Evolutionary conservation across 1,284 basidiomycete species (phyloP).

Genomic region (Irpex sp.): DNA sequence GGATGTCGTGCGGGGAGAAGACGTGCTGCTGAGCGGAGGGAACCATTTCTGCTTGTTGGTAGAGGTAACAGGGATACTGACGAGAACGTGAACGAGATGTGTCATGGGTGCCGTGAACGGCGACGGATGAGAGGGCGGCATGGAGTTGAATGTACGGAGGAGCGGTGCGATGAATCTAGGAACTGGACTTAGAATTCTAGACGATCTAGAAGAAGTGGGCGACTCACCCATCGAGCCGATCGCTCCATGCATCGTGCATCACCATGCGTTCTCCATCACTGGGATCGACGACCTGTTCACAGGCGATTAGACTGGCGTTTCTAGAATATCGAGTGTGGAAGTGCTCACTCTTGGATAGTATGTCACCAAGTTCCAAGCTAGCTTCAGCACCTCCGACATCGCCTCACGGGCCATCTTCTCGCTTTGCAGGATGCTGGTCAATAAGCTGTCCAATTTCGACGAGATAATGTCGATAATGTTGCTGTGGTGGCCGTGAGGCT

Average conservation of each 20-base stretch:
- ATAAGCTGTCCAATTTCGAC: constrained; percentile 51
- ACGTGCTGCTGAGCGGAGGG: constrained; percentile 20
- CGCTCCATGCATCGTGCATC: constrained; percentile 65
- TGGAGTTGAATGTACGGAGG: constrained; percentile 56
- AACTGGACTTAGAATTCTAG: neutral
- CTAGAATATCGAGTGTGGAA: neutral
- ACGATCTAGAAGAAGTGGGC: neutral
- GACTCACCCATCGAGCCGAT: constrained; percentile 63
- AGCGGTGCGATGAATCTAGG: constrained; percentile 57
- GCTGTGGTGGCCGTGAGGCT: constrained; percentile 40
- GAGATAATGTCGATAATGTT: constrained; percentile 59
- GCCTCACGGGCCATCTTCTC: constrained; percentile 63
- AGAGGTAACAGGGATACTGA: constrained; percentile 63
- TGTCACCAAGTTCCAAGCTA: constrained; percentile 70
- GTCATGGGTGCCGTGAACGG: constrained; percentile 68
- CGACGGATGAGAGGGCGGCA: constrained; percentile 54
- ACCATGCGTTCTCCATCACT: constrained; percentile 25
- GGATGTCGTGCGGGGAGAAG: constrained; percentile 19
- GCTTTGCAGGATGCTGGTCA: constrained; percentile 42
- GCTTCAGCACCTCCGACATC: constrained; percentile 72
- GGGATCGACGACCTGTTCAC: constrained; percentile 36
- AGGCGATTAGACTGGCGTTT: neutral
- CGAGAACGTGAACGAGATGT: constrained; percentile 71
- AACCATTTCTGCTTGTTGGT: constrained; percentile 52
- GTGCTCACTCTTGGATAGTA: constrained; percentile 59